Conservation (phyloP, 2,329 filamentous ascomycete species). For the Colletotrichum agaves region DNA sequence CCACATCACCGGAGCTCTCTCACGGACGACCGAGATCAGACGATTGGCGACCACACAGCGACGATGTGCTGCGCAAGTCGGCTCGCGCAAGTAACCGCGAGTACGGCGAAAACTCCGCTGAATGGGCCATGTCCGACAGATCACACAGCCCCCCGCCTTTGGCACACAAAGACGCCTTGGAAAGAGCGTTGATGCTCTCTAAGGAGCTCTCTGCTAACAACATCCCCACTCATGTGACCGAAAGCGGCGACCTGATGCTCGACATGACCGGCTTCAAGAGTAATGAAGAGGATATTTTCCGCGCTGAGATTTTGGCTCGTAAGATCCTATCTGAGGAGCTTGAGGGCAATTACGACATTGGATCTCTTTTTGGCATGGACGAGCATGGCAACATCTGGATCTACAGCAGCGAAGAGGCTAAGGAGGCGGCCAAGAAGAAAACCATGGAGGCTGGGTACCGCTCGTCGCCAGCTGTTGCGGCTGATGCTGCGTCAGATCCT, state of each 20-base stretch:
- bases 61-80: slow-evolving; percentile 63
- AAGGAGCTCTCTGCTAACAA: slow-evolving; percentile 90
- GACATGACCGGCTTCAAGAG: slow-evolving; percentile 98
- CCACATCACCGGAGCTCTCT: slow-evolving; percentile 62
- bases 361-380: slow-evolving; percentile 92
- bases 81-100: slow-evolving; percentile 52
- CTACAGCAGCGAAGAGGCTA: slow-evolving; percentile 96
- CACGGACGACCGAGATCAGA: slow-evolving; percentile 58
- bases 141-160: slow-evolving; percentile 83
- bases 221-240: slow-evolving; percentile 92
- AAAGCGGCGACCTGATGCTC: slow-evolving; percentile 93
- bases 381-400: slow-evolving; percentile 99
- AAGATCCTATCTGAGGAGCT: slow-evolving; percentile 93
- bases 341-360: slow-evolving; percentile 95
- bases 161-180: slow-evolving; percentile 78
- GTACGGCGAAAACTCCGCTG: slow-evolving; percentile 48
- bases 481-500: slow-evolving; percentile 90
- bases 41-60: slow-evolving; percentile 68
- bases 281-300: slow-evolving; percentile 89
- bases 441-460: slow-evolving; percentile 55
- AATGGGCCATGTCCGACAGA: slow-evolving; percentile 61
- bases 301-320: slow-evolving; percentile 91
- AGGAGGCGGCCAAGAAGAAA: slow-evolving; percentile 82
- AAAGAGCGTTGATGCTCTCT: slow-evolving; percentile 85
- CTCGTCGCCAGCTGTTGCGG: slow-evolving; percentile 61